A percentile compares a stretch with the other conserved stretches of the same genome.
Evolutionary conservation across 2,329 filamentous ascomycete genomes (phyloP).

Genomic region (Orbilia javanica): DNA sequence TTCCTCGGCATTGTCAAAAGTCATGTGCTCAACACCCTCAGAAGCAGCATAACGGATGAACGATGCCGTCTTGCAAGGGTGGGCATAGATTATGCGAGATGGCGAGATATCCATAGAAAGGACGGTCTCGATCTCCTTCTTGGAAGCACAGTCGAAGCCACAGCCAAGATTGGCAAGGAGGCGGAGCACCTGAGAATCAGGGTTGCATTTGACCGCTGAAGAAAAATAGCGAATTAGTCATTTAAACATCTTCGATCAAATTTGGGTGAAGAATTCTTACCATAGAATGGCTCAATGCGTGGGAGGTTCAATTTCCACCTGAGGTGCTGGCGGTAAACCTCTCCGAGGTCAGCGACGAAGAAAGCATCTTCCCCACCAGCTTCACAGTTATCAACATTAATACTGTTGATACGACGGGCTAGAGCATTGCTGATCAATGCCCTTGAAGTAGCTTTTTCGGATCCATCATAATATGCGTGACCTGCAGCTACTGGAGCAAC

Average conservation of each 20-base stretch:
- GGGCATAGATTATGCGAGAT: conserved; percentile 95
- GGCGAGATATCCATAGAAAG: conserved; percentile 85
- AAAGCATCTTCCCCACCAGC: conserved; percentile 97
- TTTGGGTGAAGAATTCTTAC: conserved; percentile 68
- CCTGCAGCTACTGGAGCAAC: conserved; percentile 43
- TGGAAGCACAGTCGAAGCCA: conserved; percentile 98
- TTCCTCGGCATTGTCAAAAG: conserved; percentile 98
- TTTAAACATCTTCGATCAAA: neutral
- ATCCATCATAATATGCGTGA: conserved; percentile 55
- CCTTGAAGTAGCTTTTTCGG: conserved; percentile 71
- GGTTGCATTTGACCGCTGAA: conserved; percentile 97
- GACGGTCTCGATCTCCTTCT: conserved; percentile 94
- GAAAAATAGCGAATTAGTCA: conserved; percentile 12
- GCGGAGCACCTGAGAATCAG: conserved; percentile 86
- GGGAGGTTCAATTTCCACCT: conserved; percentile 96
- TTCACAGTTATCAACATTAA: conserved; percentile 89
- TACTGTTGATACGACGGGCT: conserved; percentile 82
- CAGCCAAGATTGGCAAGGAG: conserved; percentile 89
- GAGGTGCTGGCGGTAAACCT: conserved; percentile 98
- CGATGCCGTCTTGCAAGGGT: conserved; percentile 99
- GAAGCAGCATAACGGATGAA: conserved; percentile 91
- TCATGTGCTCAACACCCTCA: conserved; percentile 95
- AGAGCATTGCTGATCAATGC: conserved; percentile 87
- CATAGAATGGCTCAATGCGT: conserved; percentile 95
- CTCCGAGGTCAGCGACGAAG: conserved; percentile 96